A percentile compares a stretch with the other conserved stretches of the same genome.
Evolutionary conservation across 2,329 filamentous ascomycete species (phyloP).

Genomic region (Pseudogymnoascus sp.): DNA sequence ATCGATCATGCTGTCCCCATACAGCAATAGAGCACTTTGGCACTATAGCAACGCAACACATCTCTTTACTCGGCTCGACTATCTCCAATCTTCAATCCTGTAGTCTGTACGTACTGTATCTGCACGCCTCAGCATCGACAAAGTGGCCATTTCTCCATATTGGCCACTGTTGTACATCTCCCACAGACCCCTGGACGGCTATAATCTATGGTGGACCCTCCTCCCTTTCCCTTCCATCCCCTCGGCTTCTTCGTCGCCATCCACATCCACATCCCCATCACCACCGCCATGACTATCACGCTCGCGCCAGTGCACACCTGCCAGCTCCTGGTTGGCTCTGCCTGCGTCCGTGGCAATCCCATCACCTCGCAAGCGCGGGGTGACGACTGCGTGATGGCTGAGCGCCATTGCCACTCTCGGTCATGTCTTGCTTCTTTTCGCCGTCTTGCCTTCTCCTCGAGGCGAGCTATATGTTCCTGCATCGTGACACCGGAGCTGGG

Average conservation of each 20-base stretch:
- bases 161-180: background rate
- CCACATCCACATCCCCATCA: background rate
- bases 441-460: background rate
- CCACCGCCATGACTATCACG: background rate
- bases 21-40: background rate
- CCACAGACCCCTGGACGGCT: background rate
- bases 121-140: background rate
- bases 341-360: background rate
- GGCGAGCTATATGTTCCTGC: background rate
- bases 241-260: background rate
- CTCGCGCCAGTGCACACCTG: background rate
- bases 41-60: background rate
- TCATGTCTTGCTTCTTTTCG: background rate
- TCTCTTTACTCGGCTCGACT: background rate
- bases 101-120: background rate
- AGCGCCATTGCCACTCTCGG: background rate
- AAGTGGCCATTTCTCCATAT: background rate
- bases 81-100: background rate
- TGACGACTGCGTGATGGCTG: conserved; percentile 1
- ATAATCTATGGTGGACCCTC: background rate
- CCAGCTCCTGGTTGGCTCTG: background rate
- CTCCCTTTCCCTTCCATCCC: background rate
- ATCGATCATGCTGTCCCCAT: background rate
- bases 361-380: background rate
- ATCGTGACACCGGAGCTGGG: background rate